These are phyloP conservation scores for Peronospora belbahrii DNA, from an alignment of 352 stramenopile genomes.

Conservation along the genomic window DNA sequence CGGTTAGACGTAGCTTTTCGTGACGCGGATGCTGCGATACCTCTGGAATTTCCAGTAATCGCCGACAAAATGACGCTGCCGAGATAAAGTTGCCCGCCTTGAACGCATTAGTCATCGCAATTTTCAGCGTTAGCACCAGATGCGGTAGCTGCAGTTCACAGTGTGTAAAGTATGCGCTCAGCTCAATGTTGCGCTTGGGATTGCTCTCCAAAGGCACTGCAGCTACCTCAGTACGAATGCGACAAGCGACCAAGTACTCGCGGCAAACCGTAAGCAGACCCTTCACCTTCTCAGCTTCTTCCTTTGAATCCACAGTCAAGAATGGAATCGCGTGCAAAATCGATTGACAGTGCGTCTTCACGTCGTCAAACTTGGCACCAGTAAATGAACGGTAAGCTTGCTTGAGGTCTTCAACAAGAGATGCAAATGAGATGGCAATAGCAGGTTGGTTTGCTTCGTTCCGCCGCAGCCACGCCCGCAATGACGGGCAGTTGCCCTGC, in stretches of 20 bases:
- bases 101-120: constrained; percentile 98
- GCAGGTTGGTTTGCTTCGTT: constrained; percentile 84
- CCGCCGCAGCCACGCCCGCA: constrained; percentile 78
- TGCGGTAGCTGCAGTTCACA: constrained; percentile 97
- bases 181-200: constrained; percentile 90
- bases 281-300: constrained; percentile 91
- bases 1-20: constrained; percentile 93
- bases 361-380: constrained; percentile 96
- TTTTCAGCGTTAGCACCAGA: constrained; percentile 96
- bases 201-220: constrained; percentile 59
- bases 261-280: constrained; percentile 93
- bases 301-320: constrained; percentile 88
- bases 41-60: constrained; percentile 97
- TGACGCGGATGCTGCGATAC: constrained; percentile 84
- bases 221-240: constrained; percentile 88
- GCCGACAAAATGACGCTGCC: constrained; percentile 95
- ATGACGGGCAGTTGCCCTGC: constrained; percentile 68
- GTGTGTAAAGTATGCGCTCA: constrained; percentile 99
- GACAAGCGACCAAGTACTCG: constrained; percentile 97
- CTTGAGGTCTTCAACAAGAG: constrained; percentile 91
- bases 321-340: constrained; percentile 95
- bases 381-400: constrained; percentile 95
- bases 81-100: constrained; percentile 99
- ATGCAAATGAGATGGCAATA: constrained; percentile 82
- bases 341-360: constrained; percentile 87